Percentiles rank a stretch among this genome's conserved stretches.
Evolutionary conservation across 805 yeast species (phyloP).

Genomic region (Komagataella mondaviorum): DNA sequence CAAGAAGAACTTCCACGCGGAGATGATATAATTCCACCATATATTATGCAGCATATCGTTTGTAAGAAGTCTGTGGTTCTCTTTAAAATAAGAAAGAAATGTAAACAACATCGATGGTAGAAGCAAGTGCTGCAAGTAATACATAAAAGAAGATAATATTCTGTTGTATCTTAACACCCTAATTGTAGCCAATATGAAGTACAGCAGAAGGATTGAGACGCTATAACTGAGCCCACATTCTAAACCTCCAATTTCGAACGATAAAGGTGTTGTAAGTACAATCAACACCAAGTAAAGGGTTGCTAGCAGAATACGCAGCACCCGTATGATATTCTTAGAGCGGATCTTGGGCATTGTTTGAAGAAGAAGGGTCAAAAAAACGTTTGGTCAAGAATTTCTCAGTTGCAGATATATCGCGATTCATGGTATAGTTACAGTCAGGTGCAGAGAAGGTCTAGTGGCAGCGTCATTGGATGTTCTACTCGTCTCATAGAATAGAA

Average conservation of each 20-base stretch:
- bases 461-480: background rate
- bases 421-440: background rate
- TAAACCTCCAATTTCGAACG: slow-evolving; percentile 89
- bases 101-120: slow-evolving; percentile 73
- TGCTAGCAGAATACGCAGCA: slow-evolving; percentile 24
- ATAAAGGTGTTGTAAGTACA: slow-evolving; percentile 75
- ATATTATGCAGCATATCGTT: slow-evolving; percentile 9
- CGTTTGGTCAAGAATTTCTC: background rate
- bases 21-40: slow-evolving; percentile 27
- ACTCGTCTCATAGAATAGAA: too few species aligned
- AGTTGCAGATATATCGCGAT: background rate
- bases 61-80: slow-evolving; percentile 9
- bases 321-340: background rate
- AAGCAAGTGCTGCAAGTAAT: slow-evolving; percentile 70
- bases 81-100: slow-evolving; percentile 41
- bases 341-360: background rate
- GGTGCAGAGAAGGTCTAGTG: too few species aligned
- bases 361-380: background rate
- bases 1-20: slow-evolving; percentile 60
- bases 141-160: slow-evolving; percentile 34
- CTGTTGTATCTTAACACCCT: slow-evolving; percentile 39
- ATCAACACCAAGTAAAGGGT: slow-evolving; percentile 53
- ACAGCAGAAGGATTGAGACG: slow-evolving; percentile 54
- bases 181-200: slow-evolving; percentile 61
- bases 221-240: slow-evolving; percentile 82